Evolutionary conservation across 352 stramenopile genomes (phyloP), one percentile per base, ranked within the genome.

Genomic region (Phytophthora podocarpi): DNA sequence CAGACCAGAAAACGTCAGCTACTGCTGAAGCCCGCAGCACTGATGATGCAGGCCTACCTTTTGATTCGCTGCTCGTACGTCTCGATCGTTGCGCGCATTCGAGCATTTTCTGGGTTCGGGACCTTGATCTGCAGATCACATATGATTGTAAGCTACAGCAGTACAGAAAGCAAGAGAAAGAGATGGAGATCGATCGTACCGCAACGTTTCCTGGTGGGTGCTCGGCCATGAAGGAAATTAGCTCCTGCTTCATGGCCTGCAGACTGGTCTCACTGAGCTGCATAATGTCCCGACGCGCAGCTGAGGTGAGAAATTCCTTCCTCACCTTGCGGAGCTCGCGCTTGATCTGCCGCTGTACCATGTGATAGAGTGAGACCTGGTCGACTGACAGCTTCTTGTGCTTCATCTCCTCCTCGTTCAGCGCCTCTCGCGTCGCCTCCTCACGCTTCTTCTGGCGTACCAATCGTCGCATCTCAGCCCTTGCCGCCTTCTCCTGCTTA

Each of bases 231-330:
- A 90, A 91, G 12, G 71, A 67, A 31, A 82, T 80, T 36, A 91
- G 63, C 42, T 86, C 78, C 12, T 74, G 65, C 51, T 90, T 87
- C 43, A 91, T 75, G 9, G 82, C 77, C 35, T 88, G 74, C 20
- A 90, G 26, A 60, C 74, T 87, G 41, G 72, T 86, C 45, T 91
- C 82, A 10, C 80, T 91, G 26, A 91, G 56, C 36, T 84, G 70
- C 50, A 91, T 74, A 28, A 91, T 88, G 52, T 91, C 82, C 24
- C 59, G 58, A 0, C 80, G 74, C 5, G 78, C 80, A 5, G 70
- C 67, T 12, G 79, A 91, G 3, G 46, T 81, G 16, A 82, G 72
- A 42, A 90, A 91, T 48, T 91, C 80, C 36, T 80, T 83, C 40
- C 78, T 83, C 21, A 82, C 81, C 45, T 86, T 90, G 27, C 78